phyloP scores from a whole-genome alignment of 2,329 filamentous ascomycete genomes.

The Scedosporium apiospermum region DNA sequence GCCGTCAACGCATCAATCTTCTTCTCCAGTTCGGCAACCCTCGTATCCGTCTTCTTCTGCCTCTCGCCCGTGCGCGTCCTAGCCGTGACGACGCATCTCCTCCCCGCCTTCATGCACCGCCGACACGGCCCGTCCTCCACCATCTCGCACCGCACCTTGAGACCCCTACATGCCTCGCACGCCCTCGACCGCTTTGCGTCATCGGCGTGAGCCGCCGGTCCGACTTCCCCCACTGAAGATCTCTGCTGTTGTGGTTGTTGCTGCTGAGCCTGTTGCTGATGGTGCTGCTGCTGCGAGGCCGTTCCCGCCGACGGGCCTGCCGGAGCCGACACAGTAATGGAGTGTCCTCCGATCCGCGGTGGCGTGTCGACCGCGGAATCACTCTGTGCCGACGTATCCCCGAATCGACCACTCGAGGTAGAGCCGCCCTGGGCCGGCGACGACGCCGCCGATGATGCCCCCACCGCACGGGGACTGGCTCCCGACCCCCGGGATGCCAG shows the following conservation, averaged over 20 bases:
- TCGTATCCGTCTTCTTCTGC: conserved; percentile 84
- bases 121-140: conserved; percentile 60
- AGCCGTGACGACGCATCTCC: conserved; percentile 67
- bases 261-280: too few species aligned
- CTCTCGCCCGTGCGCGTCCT: conserved; percentile 56
- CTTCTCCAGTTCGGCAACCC: conserved; percentile 83
- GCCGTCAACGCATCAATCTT: conserved; percentile 86
- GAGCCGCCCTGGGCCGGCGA: not conserved
- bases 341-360: conserved; percentile 6
- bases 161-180: conserved; percentile 64
- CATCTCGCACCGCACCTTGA: conserved; percentile 81
- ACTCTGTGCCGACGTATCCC: not conserved
- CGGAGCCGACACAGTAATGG: not conserved
- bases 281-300: not conserved
- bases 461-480: not conserved
- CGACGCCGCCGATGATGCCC: not conserved
- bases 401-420: not conserved
- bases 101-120: conserved; percentile 72
- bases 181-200: conserved; percentile 61
- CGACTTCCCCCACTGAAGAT: conserved; percentile 1
- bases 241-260: not conserved
- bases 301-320: not conserved
- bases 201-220: conserved; percentile 13
- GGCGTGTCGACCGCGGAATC: conserved; percentile 12
- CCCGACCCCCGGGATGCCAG: not conserved